These are phyloP conservation scores for Eucalyptus pumila DNA, from an alignment of 345 rosid genomes.

Conservation along the genomic window DNA sequence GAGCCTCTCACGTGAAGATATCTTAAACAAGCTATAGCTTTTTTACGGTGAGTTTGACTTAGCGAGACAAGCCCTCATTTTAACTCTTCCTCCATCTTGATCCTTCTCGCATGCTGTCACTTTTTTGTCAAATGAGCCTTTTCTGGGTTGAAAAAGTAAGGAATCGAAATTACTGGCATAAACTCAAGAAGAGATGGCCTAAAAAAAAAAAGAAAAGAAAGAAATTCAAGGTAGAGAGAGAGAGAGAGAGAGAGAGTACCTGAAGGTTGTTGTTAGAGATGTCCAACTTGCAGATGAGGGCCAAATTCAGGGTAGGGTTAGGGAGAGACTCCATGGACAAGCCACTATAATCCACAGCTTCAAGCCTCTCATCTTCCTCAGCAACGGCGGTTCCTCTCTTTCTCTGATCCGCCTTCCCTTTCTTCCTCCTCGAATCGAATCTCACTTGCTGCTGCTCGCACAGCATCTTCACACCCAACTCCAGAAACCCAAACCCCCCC, in stretches of 20 bases:
- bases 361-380: slow-evolving; percentile 20
- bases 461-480: slow-evolving; percentile 4
- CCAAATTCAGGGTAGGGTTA: slow-evolving; percentile 41
- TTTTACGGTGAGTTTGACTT: neutral
- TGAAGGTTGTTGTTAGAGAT: slow-evolving; percentile 84
- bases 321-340: slow-evolving; percentile 51
- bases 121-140: neutral
- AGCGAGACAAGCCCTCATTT: neutral
- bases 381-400: neutral
- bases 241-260: slow-evolving; percentile 7
- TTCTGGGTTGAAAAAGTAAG: neutral
- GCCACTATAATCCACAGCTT: slow-evolving; percentile 57
- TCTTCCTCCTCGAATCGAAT: neutral
- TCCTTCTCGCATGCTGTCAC: neutral
- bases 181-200: neutral
- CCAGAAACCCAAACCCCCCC: neutral
- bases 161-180: neutral
- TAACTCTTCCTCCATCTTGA: neutral
- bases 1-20: neutral
- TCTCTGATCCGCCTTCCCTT: neutral
- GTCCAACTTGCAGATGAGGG: slow-evolving; percentile 49
- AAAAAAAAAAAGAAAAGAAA: neutral
- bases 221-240: neutral
- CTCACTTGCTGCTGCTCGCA: slow-evolving; percentile 5
- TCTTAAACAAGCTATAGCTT: neutral